Evolutionary conservation across 192 early-diverging fungal species (phyloP), one percentile per base, ranked within the genome.

Genomic region (Rhizophagus clarus): DNA sequence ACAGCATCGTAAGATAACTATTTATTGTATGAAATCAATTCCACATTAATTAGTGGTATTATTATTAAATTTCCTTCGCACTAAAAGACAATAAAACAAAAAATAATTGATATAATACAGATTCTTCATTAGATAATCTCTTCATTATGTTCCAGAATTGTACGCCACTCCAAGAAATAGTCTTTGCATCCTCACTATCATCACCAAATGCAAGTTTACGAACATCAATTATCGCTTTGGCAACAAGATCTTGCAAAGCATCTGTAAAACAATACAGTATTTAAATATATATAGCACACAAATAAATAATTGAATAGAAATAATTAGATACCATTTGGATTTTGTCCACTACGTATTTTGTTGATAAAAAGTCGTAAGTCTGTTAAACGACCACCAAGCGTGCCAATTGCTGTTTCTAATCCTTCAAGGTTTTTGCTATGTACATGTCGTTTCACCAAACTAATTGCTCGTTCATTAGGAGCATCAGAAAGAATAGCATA

Each of bases 71-170:
- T n/a, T n/a, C n/a, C 42, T 29, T 78, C 11, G 26, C 82, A 45
- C 11, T 45, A 83, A 74, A 47, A 75, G 11, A 67, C 28, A 5
- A n/a, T n/a, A 42, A 31, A 40, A 0, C 0, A 40, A 40, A 40
- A 40, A 26, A 17, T 32, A 32, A 32, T 31, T 31, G 14, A 66
- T 32, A 66, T 26, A 1, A 66, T 66, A 61, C 61, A 68, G 24
- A n/a, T 76, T 37, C 56, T 24, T 49, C 15, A 32, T 20, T 29
- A 20, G 92, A 89, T 24, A 99, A 88, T 68, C 90, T 83, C 64
- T 92, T 90, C 67, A 97, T 85, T 29, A 98, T 83, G 60, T 90
- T 87, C 96, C 96, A 98, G 84, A 98, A 97, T 85, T 99, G 98
- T 56, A 94, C 89, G 1, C 93, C 84, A 45, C 89, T 91, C 97